phyloP scores from a whole-genome alignment of 768 basidiomycete species.

The Hemileccinum impolitum region DNA sequence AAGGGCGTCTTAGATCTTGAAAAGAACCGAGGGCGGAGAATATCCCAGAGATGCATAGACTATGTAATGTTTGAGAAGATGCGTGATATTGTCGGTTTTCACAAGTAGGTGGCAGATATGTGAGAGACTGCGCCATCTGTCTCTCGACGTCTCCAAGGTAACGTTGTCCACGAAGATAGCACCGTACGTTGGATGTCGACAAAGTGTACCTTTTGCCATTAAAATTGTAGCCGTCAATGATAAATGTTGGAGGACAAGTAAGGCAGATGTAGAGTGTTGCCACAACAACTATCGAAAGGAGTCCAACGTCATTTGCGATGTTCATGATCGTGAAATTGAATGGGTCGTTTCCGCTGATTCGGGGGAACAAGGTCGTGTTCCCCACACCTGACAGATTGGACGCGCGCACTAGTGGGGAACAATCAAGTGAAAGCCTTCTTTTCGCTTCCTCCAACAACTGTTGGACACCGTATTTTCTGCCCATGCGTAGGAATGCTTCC shows the following conservation, averaged over 20 bases:
- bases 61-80: too few species aligned
- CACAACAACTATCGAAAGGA: neutral
- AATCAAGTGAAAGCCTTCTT: neutral
- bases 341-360: slow-evolving; percentile 5
- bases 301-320: slow-evolving; percentile 11
- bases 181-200: neutral
- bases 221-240: slow-evolving; percentile 11
- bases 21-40: neutral
- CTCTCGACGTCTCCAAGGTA: neutral
- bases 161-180: slow-evolving; percentile 3
- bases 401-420: neutral
- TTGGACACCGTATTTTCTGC: slow-evolving; percentile 13
- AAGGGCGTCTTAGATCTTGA: neutral
- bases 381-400: neutral
- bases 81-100: too few species aligned
- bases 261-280: slow-evolving; percentile 3
- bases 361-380: slow-evolving; percentile 1
- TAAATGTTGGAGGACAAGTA: slow-evolving; percentile 4
- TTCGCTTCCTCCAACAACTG: slow-evolving; percentile 11
- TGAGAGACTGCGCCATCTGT: neutral
- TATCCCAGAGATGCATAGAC: neutral
- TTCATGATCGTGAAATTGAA: slow-evolving; percentile 15
- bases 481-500: slow-evolving; percentile 10
- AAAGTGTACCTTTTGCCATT: neutral
- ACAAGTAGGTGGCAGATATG: neutral